A percentile compares a stretch with the other conserved stretches of the same genome.
Conservation (phyloP, 2,329 filamentous ascomycete species). For the Aspergillus pseudoterreus region DNA sequence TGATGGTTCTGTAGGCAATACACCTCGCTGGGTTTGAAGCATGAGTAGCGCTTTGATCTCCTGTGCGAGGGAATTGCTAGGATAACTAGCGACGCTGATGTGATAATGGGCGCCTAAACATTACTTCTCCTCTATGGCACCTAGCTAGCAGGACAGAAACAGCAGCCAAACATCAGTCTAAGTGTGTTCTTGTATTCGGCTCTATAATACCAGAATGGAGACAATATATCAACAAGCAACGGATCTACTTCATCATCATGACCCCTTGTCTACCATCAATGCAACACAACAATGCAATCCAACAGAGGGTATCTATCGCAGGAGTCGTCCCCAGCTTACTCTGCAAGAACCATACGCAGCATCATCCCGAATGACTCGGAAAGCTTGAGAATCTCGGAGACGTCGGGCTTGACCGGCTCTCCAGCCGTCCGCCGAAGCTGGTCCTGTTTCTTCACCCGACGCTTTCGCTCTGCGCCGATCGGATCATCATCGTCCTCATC, state of each 20-base stretch:
- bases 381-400: constrained; percentile 77
- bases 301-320: constrained; percentile 15
- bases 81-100: too few species aligned
- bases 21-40: too few species aligned
- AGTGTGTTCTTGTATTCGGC: too few species aligned
- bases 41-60: too few species aligned
- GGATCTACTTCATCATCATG: neutral
- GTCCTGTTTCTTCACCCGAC: constrained; percentile 73
- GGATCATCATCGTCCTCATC: constrained; percentile 78
- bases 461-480: constrained; percentile 78
- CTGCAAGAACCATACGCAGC: constrained; percentile 75
- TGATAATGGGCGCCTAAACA: too few species aligned
- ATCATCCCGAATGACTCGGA: constrained; percentile 76
- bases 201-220: too few species aligned
- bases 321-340: constrained; percentile 43
- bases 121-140: too few species aligned
- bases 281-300: neutral
- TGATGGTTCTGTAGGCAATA: too few species aligned
- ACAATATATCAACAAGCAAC: too few species aligned
- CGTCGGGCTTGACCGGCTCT: constrained; percentile 74
- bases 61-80: too few species aligned
- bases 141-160: too few species aligned
- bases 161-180: too few species aligned
- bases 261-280: constrained; percentile 1
- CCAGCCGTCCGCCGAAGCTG: constrained; percentile 74